Conservation (phyloP, 2,329 filamentous ascomycete species). For the Cytospora chrysosperma region DNA sequence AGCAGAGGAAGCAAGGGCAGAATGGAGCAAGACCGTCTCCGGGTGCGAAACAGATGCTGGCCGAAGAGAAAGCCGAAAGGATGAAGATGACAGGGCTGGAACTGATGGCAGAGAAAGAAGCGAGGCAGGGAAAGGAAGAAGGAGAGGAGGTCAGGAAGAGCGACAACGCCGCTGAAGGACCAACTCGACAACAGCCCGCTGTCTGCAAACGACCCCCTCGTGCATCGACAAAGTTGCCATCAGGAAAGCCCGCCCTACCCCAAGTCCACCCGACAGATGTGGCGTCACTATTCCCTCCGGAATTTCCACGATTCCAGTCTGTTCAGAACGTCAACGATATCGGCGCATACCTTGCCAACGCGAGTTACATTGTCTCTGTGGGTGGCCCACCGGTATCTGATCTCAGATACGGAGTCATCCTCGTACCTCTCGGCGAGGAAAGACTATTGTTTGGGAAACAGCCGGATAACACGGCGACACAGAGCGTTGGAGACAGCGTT, state of each 20-base stretch:
- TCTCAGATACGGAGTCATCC: neutral
- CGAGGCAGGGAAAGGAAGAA: neutral
- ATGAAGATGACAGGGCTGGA: neutral
- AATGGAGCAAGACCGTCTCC: too few relatives aligned
- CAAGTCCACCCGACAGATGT: neutral
- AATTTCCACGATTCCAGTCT: neutral
- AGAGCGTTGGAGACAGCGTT: neutral
- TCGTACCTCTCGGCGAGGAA: neutral
- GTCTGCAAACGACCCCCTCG: neutral
- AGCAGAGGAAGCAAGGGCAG: too few relatives aligned
- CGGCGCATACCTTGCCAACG: neutral
- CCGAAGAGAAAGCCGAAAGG: neutral
- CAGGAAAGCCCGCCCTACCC: neutral
- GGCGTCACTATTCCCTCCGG: neutral
- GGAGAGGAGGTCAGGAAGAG: neutral
- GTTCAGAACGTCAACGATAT: neutral
- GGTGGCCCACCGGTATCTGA: neutral
- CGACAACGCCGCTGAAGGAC: too few relatives aligned
- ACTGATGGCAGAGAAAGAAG: neutral
- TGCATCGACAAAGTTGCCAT: neutral
- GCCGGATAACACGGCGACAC: neutral
- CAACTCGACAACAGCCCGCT: neutral
- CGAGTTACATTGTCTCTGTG: neutral
- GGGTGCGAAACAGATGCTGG: neutral
- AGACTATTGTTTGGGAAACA: neutral